phyloP scores from a whole-genome alignment of 108 stramenopile species.

The Skeletonema tropicum region DNA sequence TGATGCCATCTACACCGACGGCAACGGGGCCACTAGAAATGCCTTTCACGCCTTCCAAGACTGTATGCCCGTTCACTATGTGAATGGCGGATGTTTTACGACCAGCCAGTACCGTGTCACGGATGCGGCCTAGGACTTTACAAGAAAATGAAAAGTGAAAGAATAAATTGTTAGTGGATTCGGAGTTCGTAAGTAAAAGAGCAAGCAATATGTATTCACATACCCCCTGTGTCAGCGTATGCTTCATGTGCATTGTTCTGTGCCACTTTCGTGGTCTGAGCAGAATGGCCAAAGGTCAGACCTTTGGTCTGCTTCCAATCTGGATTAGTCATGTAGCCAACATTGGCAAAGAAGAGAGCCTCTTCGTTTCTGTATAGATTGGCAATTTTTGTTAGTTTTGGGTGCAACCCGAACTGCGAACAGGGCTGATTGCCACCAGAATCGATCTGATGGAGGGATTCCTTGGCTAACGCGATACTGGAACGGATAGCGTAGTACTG shows the following conservation, averaged over 20 bases:
- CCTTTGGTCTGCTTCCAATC: constrained; percentile 9
- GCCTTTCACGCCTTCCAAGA: too few relatives aligned
- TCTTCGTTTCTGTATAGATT: constrained; percentile 50
- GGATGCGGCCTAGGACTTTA: not conserved
- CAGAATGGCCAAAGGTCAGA: constrained; percentile 2
- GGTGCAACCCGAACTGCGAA: constrained; percentile 49
- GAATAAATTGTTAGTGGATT: too few relatives aligned
- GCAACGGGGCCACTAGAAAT: too few relatives aligned
- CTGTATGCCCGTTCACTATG: not conserved
- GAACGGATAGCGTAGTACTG: constrained; percentile 47
- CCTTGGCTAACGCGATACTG: constrained; percentile 28
- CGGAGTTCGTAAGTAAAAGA: too few relatives aligned
- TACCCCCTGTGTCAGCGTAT: too few relatives aligned
- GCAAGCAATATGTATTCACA: too few relatives aligned
- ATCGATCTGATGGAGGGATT: constrained; percentile 25
- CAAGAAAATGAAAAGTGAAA: not conserved
- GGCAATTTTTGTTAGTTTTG: constrained; percentile 24
- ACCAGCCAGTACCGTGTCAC: constrained; percentile 5
- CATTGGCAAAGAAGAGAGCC: constrained; percentile 50
- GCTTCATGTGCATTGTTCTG: not conserved
- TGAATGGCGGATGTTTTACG: constrained; percentile 8
- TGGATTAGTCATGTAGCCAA: constrained; percentile 49
- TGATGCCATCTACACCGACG: too few relatives aligned
- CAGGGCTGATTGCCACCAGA: constrained; percentile 50
- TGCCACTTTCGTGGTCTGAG: not conserved